Evolutionary conservation across 805 yeast genomes (phyloP), one percentile per base, ranked within the genome.

Genomic region (Lipomyces mesembrius): DNA sequence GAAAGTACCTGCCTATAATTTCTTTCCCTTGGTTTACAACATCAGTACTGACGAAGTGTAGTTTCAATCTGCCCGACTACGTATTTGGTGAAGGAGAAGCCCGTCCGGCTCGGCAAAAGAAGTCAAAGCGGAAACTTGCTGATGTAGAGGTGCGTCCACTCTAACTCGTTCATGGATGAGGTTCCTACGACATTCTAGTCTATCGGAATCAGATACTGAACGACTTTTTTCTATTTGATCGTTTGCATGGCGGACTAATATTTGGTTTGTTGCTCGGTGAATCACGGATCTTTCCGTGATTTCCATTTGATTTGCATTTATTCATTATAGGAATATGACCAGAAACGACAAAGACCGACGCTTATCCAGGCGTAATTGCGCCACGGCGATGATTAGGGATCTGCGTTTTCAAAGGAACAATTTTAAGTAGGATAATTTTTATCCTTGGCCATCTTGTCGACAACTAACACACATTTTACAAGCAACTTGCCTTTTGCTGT

Each of bases 21-120:
- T 12, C n/a, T n/a, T 12, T 22, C 25, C 22, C 9, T 34, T n/a
- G 32, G 14, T 14, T 20, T 12, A 7, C 8, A 22, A 57, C 60
- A 34, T 29, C 29, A 39, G 58, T 12, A 54, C 64, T 34, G n/a
- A 32, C 49, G 46, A 52, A 27, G 20, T 22, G 3, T 59, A 76
- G 78, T 25, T 76, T 88, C 79, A 96, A 92, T 72, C 80, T 95
- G 43, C 98, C 98, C 5, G 85, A 87, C 73, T 91, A 88, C 73
- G 97, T 93, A 5, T 94, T 89, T 73, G 86, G 77, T 14, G 92
- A 88, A 69, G 93, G 86, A n/a, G 98, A 94, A 74, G 74, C 69
- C 29, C 83, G 96, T 65, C 97, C 98, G 0, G 78, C 79, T 3
- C 89, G 87, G 74, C 83, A 84, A 51, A 76, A 77, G 54, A 85